Percentiles rank a stretch among this genome's conserved stretches.
Evolutionary conservation across 495 filamentous ascomycete genomes (phyloP).

Genomic region (Tuber brumale): DNA sequence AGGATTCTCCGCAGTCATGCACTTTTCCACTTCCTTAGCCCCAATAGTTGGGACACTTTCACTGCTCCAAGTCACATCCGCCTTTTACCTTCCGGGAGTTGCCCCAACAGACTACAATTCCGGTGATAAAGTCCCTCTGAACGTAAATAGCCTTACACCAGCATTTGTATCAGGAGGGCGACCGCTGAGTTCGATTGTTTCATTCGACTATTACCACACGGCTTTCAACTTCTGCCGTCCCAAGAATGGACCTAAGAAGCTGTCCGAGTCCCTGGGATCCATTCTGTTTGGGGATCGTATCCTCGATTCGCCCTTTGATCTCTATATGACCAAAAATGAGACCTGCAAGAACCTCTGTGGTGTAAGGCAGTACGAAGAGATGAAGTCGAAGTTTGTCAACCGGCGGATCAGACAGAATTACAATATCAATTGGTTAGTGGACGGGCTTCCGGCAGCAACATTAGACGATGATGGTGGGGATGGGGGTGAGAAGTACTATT

Average conservation of each 20-base stretch:
- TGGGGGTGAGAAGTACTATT: slow-evolving; percentile 70
- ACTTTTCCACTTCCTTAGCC: slow-evolving; percentile 18
- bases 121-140: slow-evolving; percentile 71
- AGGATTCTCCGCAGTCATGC: slow-evolving; percentile 22
- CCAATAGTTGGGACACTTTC: slow-evolving; percentile 32
- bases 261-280: slow-evolving; percentile 85
- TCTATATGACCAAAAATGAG: slow-evolving; percentile 77
- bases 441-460: slow-evolving; percentile 86
- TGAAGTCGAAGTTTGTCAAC: slow-evolving; percentile 71
- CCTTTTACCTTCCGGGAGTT: slow-evolving; percentile 94
- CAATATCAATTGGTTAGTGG: slow-evolving; percentile 90
- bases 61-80: slow-evolving; percentile 53
- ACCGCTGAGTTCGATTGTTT: slow-evolving; percentile 70
- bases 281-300: slow-evolving; percentile 97
- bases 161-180: slow-evolving; percentile 39
- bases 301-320: slow-evolving; percentile 79
- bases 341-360: slow-evolving; percentile 74
- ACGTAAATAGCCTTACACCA: slow-evolving; percentile 88
- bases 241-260: slow-evolving; percentile 61
- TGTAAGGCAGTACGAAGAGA: slow-evolving; percentile 57
- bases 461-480: slow-evolving; percentile 59
- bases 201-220: slow-evolving; percentile 90
- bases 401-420: slow-evolving; percentile 70
- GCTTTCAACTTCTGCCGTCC: slow-evolving; percentile 82
- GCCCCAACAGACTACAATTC: slow-evolving; percentile 83